Evolutionary conservation across 148 eudicot genomes (phyloP).

Genomic region (Chenopodium berlandieri): DNA sequence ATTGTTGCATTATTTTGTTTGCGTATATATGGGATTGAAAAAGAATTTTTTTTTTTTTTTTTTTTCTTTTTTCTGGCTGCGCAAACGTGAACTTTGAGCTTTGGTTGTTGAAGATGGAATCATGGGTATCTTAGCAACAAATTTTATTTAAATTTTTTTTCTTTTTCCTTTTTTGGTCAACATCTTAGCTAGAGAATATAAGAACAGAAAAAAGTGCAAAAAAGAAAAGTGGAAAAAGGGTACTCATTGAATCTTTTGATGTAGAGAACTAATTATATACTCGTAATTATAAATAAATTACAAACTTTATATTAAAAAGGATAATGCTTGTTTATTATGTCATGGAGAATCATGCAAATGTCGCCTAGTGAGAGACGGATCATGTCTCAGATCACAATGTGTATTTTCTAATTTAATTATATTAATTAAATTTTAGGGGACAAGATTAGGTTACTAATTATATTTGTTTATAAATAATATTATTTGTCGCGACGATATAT

Average conservation of each 20-base stretch:
- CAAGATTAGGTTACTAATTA: background rate
- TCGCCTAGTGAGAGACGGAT: conserved; percentile 16
- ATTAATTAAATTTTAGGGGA: background rate
- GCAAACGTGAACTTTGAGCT: conserved; percentile 10
- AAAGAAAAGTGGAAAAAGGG: conserved; percentile 13
- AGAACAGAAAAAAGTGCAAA: conserved; percentile 2
- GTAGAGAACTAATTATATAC: background rate
- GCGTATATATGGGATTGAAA: background rate
- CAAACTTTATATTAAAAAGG: background rate
- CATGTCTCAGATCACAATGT: conserved; percentile 4
- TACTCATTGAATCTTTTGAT: conserved; percentile 25
- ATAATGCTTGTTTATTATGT: conserved; percentile 10
- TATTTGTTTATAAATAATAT: background rate
- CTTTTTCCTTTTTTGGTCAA: conserved; percentile 1
- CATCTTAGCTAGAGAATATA: conserved; percentile 14
- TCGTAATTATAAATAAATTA: background rate
- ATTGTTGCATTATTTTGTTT: background rate
- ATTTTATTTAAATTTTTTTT: too few species aligned
- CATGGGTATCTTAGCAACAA: conserved; percentile 11
- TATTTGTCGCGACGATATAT: background rate
- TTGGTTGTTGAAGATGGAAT: conserved; percentile 19
- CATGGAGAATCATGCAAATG: conserved; percentile 23
- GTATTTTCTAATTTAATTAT: background rate
- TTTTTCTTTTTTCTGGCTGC: background rate
- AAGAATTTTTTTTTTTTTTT: background rate